Evolutionary conservation across 2,329 filamentous ascomycete genomes (phyloP), one percentile per base, ranked within the genome.

Genomic region (Fusarium scirpi): DNA sequence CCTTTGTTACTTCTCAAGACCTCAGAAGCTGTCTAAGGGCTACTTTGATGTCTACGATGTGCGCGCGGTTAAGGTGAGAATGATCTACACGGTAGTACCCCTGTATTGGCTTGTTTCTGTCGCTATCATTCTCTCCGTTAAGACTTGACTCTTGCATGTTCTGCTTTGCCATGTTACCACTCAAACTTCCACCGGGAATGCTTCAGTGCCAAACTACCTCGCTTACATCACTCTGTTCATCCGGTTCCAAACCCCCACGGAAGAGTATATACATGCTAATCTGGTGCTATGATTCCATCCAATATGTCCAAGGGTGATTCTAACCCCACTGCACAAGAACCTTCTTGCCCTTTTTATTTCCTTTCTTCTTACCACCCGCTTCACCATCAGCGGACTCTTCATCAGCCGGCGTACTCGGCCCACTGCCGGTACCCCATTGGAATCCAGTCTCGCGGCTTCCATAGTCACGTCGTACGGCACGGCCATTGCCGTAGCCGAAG

Each of bases 291-390:
- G 30, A 10, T 45, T 27, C 40, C 58, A 24, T 45, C 16, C 44
- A 48, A 24, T 45, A 11, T 41, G 43, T 46, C 44, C 38, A 44
- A 53, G n/a, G n/a, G 6, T 12, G 38, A 16, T 41, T 64, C 34
- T 76, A 89, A 24, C 88, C 88, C 88, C 88, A 90, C 73, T 87
- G 85, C 44, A 88, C 86, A 51, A 90, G 77, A 10, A 91, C 86
- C 76, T 89, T 90, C 77, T 89, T 89, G 20, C 85, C 86, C 79
- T 89, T 87, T 63, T 87, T 87, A 6, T 82, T 82, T 66, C 85
- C 88, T 78, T 88, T 89, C 76, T 87, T 88, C 68, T 85, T 85
- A 6, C 78, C 74, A 2, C 71, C 76, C 4, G 74, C 76, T 24
- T 76, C 77, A 8, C 70, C 78, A 41, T 46, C 77, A 8, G 72